phyloP scores from a whole-genome alignment of 345 rosid species.

The Salix suchowensis region DNA sequence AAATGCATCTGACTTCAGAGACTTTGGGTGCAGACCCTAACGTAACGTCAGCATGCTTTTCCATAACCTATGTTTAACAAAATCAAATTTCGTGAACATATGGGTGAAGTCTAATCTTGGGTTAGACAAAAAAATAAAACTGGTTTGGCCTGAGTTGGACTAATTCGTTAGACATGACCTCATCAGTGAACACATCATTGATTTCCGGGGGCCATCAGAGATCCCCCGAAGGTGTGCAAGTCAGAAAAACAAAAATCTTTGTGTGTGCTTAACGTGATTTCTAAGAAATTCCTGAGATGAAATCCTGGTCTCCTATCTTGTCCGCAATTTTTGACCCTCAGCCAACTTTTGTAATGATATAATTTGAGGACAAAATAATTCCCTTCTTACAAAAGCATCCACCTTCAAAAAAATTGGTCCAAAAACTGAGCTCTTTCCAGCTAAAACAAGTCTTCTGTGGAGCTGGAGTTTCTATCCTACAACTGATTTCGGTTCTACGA shows the following conservation, averaged over 20 bases:
- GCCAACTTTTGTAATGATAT: neutral
- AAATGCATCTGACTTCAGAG: neutral
- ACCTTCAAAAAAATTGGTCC: neutral
- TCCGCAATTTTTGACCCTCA: neutral
- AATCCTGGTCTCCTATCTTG: neutral
- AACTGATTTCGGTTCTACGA: no score
- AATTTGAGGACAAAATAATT: neutral
- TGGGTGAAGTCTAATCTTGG: neutral
- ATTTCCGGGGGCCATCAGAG: neutral
- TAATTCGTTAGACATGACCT: neutral
- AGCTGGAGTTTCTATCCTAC: neutral
- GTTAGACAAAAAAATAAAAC: neutral
- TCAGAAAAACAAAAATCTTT: neutral
- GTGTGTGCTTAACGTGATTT: constrained; percentile 5
- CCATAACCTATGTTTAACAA: no score
- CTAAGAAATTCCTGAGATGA: neutral
- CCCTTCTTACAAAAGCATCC: neutral
- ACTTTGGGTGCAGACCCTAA: neutral
- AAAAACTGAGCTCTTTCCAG: neutral
- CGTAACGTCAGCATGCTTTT: neutral
- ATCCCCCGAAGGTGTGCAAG: neutral
- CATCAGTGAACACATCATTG: neutral
- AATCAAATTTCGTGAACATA: no score
- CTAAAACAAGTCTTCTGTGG: neutral
- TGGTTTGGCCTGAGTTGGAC: neutral